phyloP scores from a whole-genome alignment of 257 asterid genomes.

The Gentiana straminea region DNA sequence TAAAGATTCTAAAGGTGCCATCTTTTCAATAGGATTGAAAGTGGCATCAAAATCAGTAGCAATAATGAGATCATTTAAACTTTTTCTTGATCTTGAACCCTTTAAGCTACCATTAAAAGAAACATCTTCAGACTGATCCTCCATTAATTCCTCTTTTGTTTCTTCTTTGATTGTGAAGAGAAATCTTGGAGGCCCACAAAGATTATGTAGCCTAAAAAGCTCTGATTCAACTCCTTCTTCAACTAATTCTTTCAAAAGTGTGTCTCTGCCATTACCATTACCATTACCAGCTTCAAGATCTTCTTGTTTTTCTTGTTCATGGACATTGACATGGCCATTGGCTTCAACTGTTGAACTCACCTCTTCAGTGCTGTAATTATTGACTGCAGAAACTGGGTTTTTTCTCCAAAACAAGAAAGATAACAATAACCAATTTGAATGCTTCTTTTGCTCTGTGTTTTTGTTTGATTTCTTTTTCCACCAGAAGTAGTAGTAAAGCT shows the following conservation, averaged over 20 bases:
- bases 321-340: too few species aligned
- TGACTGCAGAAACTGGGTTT: conserved; percentile 17
- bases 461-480: conserved; percentile 46
- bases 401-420: conserved; percentile 47
- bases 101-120: conserved; percentile 5
- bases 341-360: conserved; percentile 15
- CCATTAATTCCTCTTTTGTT: conserved; percentile 21
- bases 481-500: conserved; percentile 60
- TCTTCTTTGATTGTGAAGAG: too few species aligned
- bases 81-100: conserved; percentile 49
- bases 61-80: conserved; percentile 52
- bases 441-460: too few species aligned
- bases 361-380: conserved; percentile 18
- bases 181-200: too few species aligned
- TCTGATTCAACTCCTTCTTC: conserved; percentile 6
- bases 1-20: conserved; percentile 18
- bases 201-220: too few species aligned
- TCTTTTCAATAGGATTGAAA: too few species aligned
- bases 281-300: conserved; percentile 40
- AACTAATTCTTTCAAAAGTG: conserved; percentile 25
- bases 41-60: neutral
- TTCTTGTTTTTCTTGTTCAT: conserved; percentile 9
- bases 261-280: conserved; percentile 26
- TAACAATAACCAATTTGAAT: neutral
- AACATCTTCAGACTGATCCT: conserved; percentile 56